Evolutionary conservation across 192 early-diverging fungal species (phyloP).

Genomic region (Chytriomyces sp.): DNA sequence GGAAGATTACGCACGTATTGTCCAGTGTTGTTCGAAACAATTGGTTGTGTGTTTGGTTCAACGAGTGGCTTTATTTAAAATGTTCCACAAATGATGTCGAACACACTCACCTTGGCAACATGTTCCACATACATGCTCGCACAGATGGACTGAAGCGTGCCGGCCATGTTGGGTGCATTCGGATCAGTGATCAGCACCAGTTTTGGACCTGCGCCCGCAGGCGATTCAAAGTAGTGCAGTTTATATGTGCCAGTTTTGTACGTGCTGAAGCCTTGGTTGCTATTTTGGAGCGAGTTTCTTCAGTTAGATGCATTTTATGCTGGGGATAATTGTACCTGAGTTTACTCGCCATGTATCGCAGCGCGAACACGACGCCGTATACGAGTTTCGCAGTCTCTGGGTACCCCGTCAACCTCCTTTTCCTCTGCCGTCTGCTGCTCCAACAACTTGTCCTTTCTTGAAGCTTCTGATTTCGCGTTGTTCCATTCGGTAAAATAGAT

Average conservation of each 20-base stretch:
- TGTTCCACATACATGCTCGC: conserved; percentile 90
- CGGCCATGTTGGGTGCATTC: conserved; percentile 62
- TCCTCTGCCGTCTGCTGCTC: too few relatives aligned
- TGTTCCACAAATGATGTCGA: too few relatives aligned
- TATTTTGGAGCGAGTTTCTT: too few relatives aligned
- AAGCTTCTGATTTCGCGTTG: neutral
- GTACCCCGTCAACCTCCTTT: neutral
- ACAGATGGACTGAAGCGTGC: conserved; percentile 81
- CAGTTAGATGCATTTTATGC: too few relatives aligned
- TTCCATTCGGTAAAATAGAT: conserved; percentile 68
- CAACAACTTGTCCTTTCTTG: neutral
- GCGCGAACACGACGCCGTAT: conserved; percentile 92
- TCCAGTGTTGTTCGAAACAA: conserved; percentile 46
- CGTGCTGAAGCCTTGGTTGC: conserved; percentile 73
- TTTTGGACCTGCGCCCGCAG: conserved; percentile 83
- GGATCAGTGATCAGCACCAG: conserved; percentile 88
- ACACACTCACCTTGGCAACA: conserved; percentile 69
- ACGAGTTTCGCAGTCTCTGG: conserved; percentile 78
- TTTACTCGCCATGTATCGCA: conserved; percentile 87
- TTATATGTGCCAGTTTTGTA: conserved; percentile 86
- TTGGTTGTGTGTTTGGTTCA: conserved; percentile 55
- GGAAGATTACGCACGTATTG: conserved; percentile 41
- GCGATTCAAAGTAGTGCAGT: conserved; percentile 90
- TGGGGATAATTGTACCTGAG: too few relatives aligned
- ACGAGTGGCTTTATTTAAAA: conserved; percentile 69